Conservation (phyloP, 2,329 filamentous ascomycete species). For the Macrophomina tecta region DNA sequence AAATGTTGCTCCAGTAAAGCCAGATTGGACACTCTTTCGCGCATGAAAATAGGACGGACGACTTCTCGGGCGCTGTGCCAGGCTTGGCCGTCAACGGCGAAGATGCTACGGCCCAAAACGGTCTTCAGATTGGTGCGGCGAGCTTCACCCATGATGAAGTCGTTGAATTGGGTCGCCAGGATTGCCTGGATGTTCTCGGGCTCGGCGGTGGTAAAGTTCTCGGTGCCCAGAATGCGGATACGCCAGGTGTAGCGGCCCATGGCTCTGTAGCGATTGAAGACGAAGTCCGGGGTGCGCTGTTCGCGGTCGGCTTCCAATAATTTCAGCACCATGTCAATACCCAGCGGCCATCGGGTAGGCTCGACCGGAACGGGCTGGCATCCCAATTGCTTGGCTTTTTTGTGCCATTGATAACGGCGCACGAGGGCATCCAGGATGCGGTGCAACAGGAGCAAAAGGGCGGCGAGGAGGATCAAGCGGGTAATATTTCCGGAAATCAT, state of each 20-base stretch:
- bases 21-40: constrained; percentile 60
- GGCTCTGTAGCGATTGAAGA: constrained; percentile 10
- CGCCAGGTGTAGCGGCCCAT: constrained; percentile 18
- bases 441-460: not conserved
- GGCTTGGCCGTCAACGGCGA: constrained; percentile 52
- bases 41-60: constrained; percentile 60
- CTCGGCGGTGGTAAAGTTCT: constrained; percentile 50
- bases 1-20: constrained; percentile 67
- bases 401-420: not conserved
- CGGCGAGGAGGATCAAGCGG: not conserved
- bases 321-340: constrained; percentile 11
- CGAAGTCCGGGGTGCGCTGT: constrained; percentile 14
- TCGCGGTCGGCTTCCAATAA: constrained; percentile 10
- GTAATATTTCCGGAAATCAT: not conserved
- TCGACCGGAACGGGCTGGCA: constrained; percentile 6
- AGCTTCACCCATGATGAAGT: constrained; percentile 49
- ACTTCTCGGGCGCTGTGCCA: constrained; percentile 51
- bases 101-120: constrained; percentile 52
- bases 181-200: constrained; percentile 57
- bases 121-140: constrained; percentile 45
- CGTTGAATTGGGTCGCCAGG: constrained; percentile 52
- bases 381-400: not conserved
- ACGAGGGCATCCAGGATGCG: not conserved
- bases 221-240: constrained; percentile 49
- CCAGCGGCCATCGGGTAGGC: constrained; percentile 10